Percentiles rank a stretch among this genome's conserved stretches.
Conservation (phyloP, 2,329 filamentous ascomycete species). For the Nannizzia gypsea region DNA sequence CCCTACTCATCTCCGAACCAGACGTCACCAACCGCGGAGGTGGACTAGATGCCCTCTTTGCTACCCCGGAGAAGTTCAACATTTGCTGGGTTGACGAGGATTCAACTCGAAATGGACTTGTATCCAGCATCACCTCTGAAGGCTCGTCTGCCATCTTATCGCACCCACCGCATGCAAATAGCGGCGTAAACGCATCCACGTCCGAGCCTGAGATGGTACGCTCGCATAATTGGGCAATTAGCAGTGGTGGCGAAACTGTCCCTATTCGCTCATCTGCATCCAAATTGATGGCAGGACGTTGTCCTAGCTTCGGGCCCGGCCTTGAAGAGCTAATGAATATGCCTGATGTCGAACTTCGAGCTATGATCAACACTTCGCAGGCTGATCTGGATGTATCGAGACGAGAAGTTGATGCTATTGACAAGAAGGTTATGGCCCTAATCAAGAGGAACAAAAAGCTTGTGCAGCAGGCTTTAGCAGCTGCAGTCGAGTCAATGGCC, state of each 20-base stretch:
- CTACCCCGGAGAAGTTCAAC: slow-evolving; percentile 35
- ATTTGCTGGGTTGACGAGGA: slow-evolving; percentile 35
- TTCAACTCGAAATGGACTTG: slow-evolving; percentile 18
- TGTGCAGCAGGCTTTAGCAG: slow-evolving; percentile 29
- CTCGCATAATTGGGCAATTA: slow-evolving; percentile 17
- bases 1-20: slow-evolving; percentile 26
- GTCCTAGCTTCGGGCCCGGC: slow-evolving; percentile 22
- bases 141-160: slow-evolving; percentile 14
- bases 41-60: slow-evolving; percentile 35
- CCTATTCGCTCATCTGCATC: slow-evolving; percentile 20
- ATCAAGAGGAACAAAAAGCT: slow-evolving; percentile 35
- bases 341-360: slow-evolving; percentile 30
- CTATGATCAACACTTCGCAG: slow-evolving; percentile 31
- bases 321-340: slow-evolving; percentile 33
- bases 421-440: slow-evolving; percentile 33
- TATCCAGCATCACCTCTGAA: slow-evolving; percentile 19
- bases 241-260: not conserved
- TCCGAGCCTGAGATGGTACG: slow-evolving; percentile 31
- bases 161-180: slow-evolving; percentile 19
- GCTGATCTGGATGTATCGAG: slow-evolving; percentile 62
- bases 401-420: slow-evolving; percentile 48
- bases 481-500: slow-evolving; percentile 16
- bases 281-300: slow-evolving; percentile 23
- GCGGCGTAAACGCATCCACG: slow-evolving; percentile 12
- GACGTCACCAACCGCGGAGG: slow-evolving; percentile 35